phyloP scores from a whole-genome alignment of 2,329 filamentous ascomycete species.

The Xylaria digitata region DNA sequence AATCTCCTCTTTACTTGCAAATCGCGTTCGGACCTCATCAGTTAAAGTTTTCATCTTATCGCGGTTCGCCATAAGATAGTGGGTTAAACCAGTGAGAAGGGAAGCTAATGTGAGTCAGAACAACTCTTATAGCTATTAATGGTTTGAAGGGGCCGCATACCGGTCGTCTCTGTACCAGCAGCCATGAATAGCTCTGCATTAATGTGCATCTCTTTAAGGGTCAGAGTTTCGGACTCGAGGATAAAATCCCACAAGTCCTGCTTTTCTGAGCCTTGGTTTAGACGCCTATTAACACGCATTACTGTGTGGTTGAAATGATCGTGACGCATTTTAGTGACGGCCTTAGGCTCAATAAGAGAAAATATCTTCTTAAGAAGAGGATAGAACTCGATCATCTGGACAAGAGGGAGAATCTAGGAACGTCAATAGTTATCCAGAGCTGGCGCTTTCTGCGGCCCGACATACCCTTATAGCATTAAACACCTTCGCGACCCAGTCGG shows the following conservation, averaged over 20 bases:
- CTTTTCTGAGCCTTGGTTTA: slow-evolving; percentile 42
- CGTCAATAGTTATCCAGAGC: not conserved
- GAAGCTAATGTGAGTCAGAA: slow-evolving; percentile 48
- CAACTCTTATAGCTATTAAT: not conserved
- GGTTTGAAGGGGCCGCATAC: slow-evolving; percentile 12
- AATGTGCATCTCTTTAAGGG: slow-evolving; percentile 36
- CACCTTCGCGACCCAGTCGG: slow-evolving; percentile 37
- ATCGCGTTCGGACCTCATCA: slow-evolving; percentile 47
- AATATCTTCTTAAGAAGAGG: slow-evolving; percentile 41
- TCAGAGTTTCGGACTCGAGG: slow-evolving; percentile 37
- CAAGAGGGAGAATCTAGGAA: slow-evolving; percentile 37
- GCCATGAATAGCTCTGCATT: slow-evolving; percentile 42
- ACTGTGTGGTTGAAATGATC: slow-evolving; percentile 41
- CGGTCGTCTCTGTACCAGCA: slow-evolving; percentile 39
- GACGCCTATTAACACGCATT: slow-evolving; percentile 47
- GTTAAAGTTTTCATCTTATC: slow-evolving; percentile 42
- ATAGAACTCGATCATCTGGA: slow-evolving; percentile 45
- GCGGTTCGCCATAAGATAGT: slow-evolving; percentile 41
- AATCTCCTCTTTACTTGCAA: slow-evolving; percentile 45
- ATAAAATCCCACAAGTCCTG: slow-evolving; percentile 47
- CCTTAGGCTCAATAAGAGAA: slow-evolving; percentile 43
- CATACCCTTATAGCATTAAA: slow-evolving; percentile 33
- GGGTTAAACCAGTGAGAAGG: slow-evolving; percentile 43
- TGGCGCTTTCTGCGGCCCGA: not conserved
- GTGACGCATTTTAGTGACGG: slow-evolving; percentile 38